Evolutionary conservation across 352 stramenopile species (phyloP).

Genomic region (Salisapilia sapeloensis): DNA sequence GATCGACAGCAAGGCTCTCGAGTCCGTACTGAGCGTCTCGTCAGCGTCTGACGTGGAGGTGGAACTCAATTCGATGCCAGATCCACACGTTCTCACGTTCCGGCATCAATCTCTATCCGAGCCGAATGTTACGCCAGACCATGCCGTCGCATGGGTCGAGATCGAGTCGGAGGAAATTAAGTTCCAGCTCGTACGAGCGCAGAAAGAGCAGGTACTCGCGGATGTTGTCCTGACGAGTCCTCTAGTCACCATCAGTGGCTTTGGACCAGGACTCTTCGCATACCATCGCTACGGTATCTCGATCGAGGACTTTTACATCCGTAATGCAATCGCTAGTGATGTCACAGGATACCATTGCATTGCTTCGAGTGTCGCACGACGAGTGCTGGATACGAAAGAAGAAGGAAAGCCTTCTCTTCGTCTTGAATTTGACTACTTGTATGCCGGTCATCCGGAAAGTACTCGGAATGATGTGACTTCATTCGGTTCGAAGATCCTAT

Average conservation of each 20-base stretch:
- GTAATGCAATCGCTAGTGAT: constrained; percentile 31
- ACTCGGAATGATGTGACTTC: constrained; percentile 19
- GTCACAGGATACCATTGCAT: constrained; percentile 39
- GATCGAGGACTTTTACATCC: constrained; percentile 58
- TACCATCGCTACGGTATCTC: constrained; percentile 61
- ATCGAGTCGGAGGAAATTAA: constrained; percentile 37
- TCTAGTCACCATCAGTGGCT: constrained; percentile 40
- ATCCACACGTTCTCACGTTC: constrained; percentile 53
- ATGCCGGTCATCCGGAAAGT: constrained; percentile 46
- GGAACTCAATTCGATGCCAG: constrained; percentile 28
- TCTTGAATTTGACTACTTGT: constrained; percentile 50
- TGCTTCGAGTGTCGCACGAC: constrained; percentile 39
- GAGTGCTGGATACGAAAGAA: constrained; percentile 3
- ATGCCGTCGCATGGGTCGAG: constrained; percentile 22
- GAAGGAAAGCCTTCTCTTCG: constrained; percentile 11
- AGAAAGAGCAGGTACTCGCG: constrained; percentile 35
- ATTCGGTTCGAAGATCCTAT: constrained; percentile 58
- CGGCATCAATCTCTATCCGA: constrained; percentile 43
- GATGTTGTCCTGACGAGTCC: constrained; percentile 33
- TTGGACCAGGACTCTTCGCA: constrained; percentile 60
- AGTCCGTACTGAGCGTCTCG: constrained; percentile 24
- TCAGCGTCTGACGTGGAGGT: constrained; percentile 32
- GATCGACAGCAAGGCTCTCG: constrained; percentile 43
- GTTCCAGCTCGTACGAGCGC: constrained; percentile 55
- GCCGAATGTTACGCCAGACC: constrained; percentile 32